Evolutionary conservation across 148 eudicot species (phyloP).

Genomic region (Rhododendron williamsianum): DNA sequence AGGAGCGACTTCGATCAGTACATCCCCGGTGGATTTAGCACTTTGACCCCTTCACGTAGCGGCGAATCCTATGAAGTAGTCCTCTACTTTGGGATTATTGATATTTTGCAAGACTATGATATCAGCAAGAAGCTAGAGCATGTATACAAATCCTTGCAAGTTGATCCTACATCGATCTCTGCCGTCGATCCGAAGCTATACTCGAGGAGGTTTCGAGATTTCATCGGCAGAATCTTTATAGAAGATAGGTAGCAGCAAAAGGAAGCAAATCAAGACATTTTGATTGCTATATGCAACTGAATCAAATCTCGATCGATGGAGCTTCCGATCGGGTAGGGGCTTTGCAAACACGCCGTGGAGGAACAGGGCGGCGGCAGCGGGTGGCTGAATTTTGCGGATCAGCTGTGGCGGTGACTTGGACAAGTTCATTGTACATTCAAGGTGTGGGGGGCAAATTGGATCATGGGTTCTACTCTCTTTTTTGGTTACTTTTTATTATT

Average conservation of each 20-base stretch:
- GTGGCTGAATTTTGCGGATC: constrained; percentile 24
- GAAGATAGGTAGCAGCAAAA: constrained; percentile 49
- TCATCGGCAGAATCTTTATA: constrained; percentile 69
- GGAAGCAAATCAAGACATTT: constrained; percentile 3
- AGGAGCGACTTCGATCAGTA: constrained; percentile 81
- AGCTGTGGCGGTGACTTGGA: constrained; percentile 10
- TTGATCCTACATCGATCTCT: constrained; percentile 79
- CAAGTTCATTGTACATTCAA: constrained; percentile 25
- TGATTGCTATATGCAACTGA: neutral
- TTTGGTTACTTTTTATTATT: neutral
- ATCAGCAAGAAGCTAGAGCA: constrained; percentile 85
- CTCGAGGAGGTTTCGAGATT: constrained; percentile 87
- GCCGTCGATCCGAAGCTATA: constrained; percentile 95
- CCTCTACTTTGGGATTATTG: neutral
- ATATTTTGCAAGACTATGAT: neutral
- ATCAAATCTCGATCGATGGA: constrained; percentile 1
- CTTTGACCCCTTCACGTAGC: neutral
- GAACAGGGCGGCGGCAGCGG: neutral
- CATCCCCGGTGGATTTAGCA: constrained; percentile 13
- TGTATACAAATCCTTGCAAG: constrained; percentile 91
- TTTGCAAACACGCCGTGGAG: neutral
- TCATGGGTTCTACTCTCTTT: constrained; percentile 5
- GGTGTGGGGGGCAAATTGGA: constrained; percentile 11
- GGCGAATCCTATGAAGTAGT: neutral
- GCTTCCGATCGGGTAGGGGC: neutral